Evolutionary conservation across 768 basidiomycete species (phyloP).

Genomic region (Rhizopogon rudus): DNA sequence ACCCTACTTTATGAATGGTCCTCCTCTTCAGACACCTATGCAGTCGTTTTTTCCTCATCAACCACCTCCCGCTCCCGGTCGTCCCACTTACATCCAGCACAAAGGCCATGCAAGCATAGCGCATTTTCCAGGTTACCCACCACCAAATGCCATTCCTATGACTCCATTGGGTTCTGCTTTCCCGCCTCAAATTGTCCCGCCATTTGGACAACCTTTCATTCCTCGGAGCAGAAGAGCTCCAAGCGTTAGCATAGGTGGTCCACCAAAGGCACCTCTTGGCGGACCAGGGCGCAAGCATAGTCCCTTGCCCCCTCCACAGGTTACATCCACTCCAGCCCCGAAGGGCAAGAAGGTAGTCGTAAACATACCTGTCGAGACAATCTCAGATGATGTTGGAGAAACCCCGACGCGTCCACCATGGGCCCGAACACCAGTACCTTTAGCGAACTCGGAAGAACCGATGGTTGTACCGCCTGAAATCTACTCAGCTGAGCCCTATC

Average conservation of each 20-base stretch:
- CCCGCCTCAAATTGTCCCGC: conserved; percentile 44
- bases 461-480: conserved; percentile 27
- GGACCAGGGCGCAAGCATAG: conserved; percentile 75
- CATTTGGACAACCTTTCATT: conserved; percentile 45
- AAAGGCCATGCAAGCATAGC: conserved; percentile 55
- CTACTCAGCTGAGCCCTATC: conserved; percentile 50
- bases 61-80: conserved; percentile 45
- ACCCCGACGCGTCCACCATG: conserved; percentile 44
- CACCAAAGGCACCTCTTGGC: conserved; percentile 82
- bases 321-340: conserved; percentile 23
- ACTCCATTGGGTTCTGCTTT: conserved; percentile 59
- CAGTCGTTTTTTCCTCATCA: conserved; percentile 58
- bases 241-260: conserved; percentile 72
- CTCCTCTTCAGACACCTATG: conserved; percentile 66
- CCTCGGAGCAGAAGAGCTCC: conserved; percentile 61
- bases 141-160: conserved; percentile 49
- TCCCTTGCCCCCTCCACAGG: conserved; percentile 43
- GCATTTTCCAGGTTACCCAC: conserved; percentile 58
- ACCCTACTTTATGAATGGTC: conserved; percentile 37
- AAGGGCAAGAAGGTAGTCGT: conserved; percentile 68
- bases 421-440: conserved; percentile 54
- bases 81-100: conserved; percentile 48
- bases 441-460: conserved; percentile 27
- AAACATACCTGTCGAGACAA: conserved; percentile 70
- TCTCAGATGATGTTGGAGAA: conserved; percentile 30